These are phyloP conservation scores for Ophiostoma novo-ulmi DNA, from an alignment of 2,329 filamentous ascomycete species.

Conservation along the genomic window DNA sequence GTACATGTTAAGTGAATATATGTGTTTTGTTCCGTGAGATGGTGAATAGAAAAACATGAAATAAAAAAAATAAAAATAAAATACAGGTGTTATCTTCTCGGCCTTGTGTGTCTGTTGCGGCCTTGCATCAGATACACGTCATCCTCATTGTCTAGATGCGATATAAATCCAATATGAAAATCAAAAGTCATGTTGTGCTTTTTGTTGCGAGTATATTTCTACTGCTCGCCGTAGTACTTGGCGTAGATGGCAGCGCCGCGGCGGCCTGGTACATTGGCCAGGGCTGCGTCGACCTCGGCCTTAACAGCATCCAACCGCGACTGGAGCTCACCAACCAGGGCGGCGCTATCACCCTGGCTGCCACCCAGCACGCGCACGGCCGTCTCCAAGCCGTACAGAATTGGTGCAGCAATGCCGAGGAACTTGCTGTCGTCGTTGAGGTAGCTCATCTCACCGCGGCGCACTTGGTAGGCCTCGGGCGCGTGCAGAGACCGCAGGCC, in stretches of 20 bases:
- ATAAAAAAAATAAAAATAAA: not conserved
- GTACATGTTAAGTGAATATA: not conserved
- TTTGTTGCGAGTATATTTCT: not conserved
- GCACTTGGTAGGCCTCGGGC: constrained; percentile 31
- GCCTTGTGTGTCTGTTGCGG: not conserved
- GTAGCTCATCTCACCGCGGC: constrained; percentile 33
- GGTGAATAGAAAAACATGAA: not conserved
- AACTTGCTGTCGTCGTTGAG: constrained; percentile 36
- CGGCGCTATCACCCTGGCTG: constrained; percentile 23
- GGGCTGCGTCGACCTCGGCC: constrained; percentile 30
- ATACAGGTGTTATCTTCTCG: not conserved
- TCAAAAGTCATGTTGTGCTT: not conserved
- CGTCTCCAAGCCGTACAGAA: constrained; percentile 43
- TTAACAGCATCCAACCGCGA: constrained; percentile 36
- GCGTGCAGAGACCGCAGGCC: constrained; percentile 39
- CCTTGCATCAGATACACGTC: not conserved
- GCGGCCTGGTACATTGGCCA: constrained; percentile 25
- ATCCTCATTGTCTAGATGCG: not conserved
- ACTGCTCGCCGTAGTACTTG: constrained; percentile 32
- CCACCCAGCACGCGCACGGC: constrained; percentile 40
- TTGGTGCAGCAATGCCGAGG: constrained; percentile 35
- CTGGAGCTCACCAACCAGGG: constrained; percentile 37
- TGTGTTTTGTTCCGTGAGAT: not conserved
- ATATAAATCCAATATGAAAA: not conserved
- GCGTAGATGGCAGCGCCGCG: constrained; percentile 32